Conservation (phyloP, 768 basidiomycete genomes). For the Termitomyces sp. region DNA sequence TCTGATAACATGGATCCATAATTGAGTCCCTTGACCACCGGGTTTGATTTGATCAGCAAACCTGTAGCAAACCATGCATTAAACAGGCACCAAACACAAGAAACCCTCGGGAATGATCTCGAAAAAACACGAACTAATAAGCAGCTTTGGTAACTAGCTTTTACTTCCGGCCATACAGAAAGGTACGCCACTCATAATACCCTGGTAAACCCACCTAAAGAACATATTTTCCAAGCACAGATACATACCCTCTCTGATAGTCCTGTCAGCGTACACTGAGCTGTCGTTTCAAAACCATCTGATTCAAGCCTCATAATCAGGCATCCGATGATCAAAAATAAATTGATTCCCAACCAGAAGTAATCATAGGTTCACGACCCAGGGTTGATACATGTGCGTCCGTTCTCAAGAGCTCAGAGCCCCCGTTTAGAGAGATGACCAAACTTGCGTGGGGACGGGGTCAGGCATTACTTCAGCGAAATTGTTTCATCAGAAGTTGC, state of each 20-base stretch:
- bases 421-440: neutral
- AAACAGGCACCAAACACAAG: neutral
- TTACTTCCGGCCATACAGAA: no score
- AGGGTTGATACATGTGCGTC: neutral
- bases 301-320: no score
- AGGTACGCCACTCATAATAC: neutral
- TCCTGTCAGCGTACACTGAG: neutral
- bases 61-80: neutral
- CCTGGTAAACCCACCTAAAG: no score
- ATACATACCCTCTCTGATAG: neutral
- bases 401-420: neutral
- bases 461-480: neutral
- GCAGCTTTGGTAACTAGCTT: no score
- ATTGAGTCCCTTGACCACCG: neutral
- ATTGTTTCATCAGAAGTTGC: neutral
- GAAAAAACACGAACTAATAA: neutral
- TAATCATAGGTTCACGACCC: neutral
- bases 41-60: neutral
- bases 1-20: neutral
- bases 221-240: no score
- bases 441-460: no score
- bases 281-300: neutral
- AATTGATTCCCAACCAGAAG: neutral
- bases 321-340: neutral
- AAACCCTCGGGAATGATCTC: neutral